Evolutionary conservation across 2,329 filamentous ascomycete genomes (phyloP).

Genomic region (Cucurbitaria berberidis): DNA sequence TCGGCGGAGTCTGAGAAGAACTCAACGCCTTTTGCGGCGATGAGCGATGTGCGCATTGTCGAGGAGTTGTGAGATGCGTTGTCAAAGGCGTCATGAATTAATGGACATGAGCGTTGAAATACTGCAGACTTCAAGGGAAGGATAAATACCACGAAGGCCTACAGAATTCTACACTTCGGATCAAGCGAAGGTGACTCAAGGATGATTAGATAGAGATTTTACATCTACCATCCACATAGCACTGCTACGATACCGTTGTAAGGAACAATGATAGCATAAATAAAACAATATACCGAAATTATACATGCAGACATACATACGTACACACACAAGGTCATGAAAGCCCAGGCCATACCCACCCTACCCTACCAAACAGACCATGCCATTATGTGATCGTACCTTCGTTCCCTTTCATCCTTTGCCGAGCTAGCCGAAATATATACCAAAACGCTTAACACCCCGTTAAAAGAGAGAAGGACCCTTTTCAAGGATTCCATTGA

Average conservation of each 20-base stretch:
- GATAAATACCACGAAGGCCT: not conserved
- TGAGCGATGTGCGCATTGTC: slow-evolving; percentile 26
- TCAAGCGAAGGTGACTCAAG: too few species aligned
- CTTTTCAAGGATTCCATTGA: too few species aligned
- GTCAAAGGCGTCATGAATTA: not conserved
- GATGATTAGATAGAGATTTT: too few species aligned
- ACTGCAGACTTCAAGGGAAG: not conserved
- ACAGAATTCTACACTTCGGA: too few species aligned
- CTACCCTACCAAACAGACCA: not conserved
- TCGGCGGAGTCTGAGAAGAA: slow-evolving; percentile 11
- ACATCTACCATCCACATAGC: too few species aligned
- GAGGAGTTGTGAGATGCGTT: slow-evolving; percentile 14
- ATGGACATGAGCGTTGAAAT: not conserved
- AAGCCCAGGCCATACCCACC: not conserved
- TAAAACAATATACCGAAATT: not conserved
- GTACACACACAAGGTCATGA: not conserved
- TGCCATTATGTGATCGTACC: not conserved
- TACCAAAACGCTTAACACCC: not conserved
- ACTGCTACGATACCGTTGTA: too few species aligned
- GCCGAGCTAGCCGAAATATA: not conserved
- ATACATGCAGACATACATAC: not conserved
- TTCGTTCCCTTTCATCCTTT: not conserved
- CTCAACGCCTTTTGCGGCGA: slow-evolving; percentile 26
- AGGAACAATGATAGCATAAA: too few species aligned
- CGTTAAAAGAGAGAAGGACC: too few species aligned